Percentiles rank a stretch among this genome's conserved stretches.
Conservation (phyloP, 2,329 filamentous ascomycete genomes). For the Fusarium nanum region DNA sequence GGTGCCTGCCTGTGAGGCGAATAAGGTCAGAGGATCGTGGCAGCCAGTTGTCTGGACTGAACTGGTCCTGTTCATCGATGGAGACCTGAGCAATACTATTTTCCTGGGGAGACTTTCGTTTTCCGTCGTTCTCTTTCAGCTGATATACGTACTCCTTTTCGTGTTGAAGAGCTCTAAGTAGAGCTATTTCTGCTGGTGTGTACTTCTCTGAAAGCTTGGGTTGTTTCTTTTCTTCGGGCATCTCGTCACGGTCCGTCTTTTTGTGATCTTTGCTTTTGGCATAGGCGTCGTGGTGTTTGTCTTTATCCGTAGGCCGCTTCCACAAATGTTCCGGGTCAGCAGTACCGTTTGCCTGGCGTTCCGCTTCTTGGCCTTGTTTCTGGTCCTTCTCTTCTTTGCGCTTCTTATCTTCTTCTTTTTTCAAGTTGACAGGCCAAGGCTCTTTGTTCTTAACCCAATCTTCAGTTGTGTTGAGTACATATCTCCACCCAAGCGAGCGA, state of each 20-base stretch:
- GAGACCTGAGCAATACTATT: background rate
- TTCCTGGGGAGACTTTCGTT: background rate
- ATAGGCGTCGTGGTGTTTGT: background rate
- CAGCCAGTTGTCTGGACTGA: background rate
- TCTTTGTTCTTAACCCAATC: background rate
- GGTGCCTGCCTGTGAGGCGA: background rate
- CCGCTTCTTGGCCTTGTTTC: background rate
- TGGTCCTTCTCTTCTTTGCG: rapidly evolving
- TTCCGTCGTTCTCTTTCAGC: background rate
- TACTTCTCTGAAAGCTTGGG: background rate
- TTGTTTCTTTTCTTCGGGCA: background rate
- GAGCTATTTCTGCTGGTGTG: background rate
- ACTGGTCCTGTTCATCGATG: background rate
- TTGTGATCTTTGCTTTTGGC: background rate
- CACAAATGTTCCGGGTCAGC: background rate
- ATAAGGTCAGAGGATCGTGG: background rate
- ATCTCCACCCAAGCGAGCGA: background rate
- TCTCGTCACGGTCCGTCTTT: background rate
- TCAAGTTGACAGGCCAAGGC: background rate
- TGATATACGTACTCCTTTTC: background rate
- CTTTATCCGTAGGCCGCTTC: background rate
- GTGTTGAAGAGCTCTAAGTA: background rate
- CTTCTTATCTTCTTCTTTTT: background rate
- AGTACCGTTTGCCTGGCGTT: background rate
- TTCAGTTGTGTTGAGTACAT: background rate